These are phyloP conservation scores for Didymella segeticola DNA, from an alignment of 2,329 filamentous ascomycete genomes.

Conservation along the genomic window DNA sequence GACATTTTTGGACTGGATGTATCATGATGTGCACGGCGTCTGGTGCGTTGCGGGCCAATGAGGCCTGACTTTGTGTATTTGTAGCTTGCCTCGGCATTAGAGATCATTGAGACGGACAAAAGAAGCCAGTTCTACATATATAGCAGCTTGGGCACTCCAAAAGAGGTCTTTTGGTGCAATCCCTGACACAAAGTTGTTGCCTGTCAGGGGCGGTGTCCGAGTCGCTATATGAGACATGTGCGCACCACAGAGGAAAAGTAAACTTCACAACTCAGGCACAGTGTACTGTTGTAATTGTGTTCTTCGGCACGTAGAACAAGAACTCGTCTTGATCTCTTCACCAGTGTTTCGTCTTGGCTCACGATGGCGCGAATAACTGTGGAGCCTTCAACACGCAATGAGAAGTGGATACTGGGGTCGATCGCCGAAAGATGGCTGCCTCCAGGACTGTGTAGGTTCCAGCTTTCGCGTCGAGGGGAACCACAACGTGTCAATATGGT, in stretches of 20 bases:
- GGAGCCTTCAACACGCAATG: slow-evolving; percentile 26
- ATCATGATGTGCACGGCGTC: slow-evolving; percentile 6
- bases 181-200: slow-evolving; percentile 4
- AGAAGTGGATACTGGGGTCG: slow-evolving; percentile 35
- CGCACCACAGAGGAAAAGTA: not conserved
- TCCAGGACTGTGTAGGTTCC: slow-evolving; percentile 26
- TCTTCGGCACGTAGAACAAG: not conserved
- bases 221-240: not conserved
- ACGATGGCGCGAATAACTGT: slow-evolving; percentile 26
- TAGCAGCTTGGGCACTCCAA: not conserved
- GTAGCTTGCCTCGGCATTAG: not conserved
- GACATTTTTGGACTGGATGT: slow-evolving; percentile 1
- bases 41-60: not conserved
- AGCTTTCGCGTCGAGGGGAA: slow-evolving; percentile 23
- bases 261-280: not conserved
- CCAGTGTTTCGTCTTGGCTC: not conserved
- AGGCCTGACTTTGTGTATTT: slow-evolving; percentile 1
- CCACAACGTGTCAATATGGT: slow-evolving; percentile 44
- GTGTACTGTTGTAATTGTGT: not conserved
- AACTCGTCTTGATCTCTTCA: not conserved
- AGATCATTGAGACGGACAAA: not conserved
- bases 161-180: not conserved
- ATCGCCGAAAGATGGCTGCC: slow-evolving; percentile 39
- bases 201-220: not conserved
- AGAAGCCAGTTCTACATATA: not conserved